A percentile compares a stretch with the other conserved stretches of the same genome.
phyloP scores from a whole-genome alignment of 805 yeast species.

The Starmera pachycereana region DNA sequence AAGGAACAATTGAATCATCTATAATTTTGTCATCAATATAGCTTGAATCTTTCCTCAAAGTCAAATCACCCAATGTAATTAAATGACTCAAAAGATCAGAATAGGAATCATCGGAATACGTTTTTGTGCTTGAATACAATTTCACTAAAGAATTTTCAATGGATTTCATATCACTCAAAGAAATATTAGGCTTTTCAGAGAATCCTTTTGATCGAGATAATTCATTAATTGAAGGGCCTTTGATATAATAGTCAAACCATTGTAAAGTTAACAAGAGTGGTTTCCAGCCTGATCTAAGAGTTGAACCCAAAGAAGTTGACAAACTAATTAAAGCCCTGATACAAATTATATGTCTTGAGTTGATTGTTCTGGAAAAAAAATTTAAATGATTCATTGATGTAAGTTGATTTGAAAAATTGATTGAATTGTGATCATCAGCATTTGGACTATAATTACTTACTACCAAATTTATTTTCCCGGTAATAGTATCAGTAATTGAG shows the following conservation, averaged over 20 bases:
- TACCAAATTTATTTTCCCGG: constrained; percentile 27
- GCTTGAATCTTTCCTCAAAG: constrained; percentile 15
- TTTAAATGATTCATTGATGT: constrained; percentile 15
- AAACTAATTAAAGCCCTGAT: constrained; percentile 70
- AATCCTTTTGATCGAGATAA: constrained; percentile 20
- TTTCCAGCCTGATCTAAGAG: constrained; percentile 59
- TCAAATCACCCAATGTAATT: constrained; percentile 28
- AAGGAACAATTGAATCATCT: constrained; percentile 16
- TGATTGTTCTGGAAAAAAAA: constrained; percentile 30
- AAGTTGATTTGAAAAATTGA: constrained; percentile 4
- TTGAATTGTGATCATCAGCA: constrained; percentile 4
- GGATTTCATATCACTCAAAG: constrained; percentile 35
- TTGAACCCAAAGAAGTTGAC: constrained; percentile 74
- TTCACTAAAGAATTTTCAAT: constrained; percentile 50
- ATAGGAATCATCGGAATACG: constrained; percentile 44
- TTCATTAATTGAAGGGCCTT: constrained; percentile 42
- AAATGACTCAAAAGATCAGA: constrained; percentile 36
- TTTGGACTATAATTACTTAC: background rate
- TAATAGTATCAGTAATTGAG: constrained; percentile 41
- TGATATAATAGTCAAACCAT: constrained; percentile 66
- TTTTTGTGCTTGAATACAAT: constrained; percentile 50
- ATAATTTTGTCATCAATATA: constrained; percentile 12
- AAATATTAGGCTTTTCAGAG: constrained; percentile 32
- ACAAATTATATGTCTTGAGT: constrained; percentile 63
- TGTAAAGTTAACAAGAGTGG: constrained; percentile 54